phyloP scores from a whole-genome alignment of 139 green algal genomes.

The Closterium sp. region DNA sequence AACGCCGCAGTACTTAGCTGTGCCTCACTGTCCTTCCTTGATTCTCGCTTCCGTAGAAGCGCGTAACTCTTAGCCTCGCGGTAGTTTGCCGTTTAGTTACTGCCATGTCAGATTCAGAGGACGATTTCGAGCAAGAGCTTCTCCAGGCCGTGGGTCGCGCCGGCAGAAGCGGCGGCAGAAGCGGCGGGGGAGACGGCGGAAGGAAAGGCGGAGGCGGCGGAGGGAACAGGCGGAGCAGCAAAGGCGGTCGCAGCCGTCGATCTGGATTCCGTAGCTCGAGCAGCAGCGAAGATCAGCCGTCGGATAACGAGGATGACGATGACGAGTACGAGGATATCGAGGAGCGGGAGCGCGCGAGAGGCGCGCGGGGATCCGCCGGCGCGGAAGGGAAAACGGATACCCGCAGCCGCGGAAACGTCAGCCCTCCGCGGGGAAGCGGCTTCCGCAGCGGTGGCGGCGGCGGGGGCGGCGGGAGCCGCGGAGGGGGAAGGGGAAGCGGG shows the following conservation, averaged over 20 bases:
- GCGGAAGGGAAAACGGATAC: neutral
- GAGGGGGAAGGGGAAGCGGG: conserved; percentile 19
- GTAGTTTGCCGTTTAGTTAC: neutral
- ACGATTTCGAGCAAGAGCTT: conserved; percentile 29
- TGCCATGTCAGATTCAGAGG: neutral
- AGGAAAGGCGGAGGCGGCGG: neutral
- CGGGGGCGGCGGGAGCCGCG: neutral
- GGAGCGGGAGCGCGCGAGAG: neutral
- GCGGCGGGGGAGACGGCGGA: neutral
- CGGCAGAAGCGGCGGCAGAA: neutral
- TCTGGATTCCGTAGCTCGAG: conserved; percentile 19
- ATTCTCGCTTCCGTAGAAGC: too few relatives aligned
- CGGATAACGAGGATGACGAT: conserved; percentile 26
- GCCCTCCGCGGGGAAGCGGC: neutral
- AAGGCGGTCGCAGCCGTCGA: neutral
- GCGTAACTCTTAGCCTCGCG: too few relatives aligned
- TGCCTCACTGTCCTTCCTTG: too few relatives aligned
- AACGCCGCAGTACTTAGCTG: too few relatives aligned
- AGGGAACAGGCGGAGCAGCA: neutral
- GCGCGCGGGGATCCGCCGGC: neutral
- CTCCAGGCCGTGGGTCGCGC: conserved; percentile 20
- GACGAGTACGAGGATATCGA: conserved; percentile 37
- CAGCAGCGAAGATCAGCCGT: conserved; percentile 31
- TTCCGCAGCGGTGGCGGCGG: neutral
- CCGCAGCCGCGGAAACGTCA: neutral